These are phyloP conservation scores for Scleroderma bovista DNA, from an alignment of 768 basidiomycete species.

Conservation along the genomic window DNA sequence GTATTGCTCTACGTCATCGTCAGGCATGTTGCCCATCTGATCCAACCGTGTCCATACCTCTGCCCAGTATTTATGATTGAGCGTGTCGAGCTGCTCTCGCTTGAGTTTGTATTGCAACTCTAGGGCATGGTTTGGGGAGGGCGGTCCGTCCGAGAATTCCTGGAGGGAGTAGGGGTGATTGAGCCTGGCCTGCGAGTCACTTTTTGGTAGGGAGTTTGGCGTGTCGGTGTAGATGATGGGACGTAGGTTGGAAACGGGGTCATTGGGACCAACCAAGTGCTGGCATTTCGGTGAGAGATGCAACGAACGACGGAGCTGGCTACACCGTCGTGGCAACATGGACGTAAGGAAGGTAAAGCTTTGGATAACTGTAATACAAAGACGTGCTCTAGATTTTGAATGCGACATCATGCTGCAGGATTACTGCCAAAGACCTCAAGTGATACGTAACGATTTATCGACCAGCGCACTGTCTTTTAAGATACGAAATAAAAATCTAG, in stretches of 20 bases:
- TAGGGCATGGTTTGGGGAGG: conserved; percentile 33
- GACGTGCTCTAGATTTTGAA: neutral
- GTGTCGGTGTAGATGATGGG: conserved; percentile 71
- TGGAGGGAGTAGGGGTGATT: conserved; percentile 73
- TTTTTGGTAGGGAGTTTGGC: conserved; percentile 27
- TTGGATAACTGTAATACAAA: neutral
- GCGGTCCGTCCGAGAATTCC: conserved; percentile 48
- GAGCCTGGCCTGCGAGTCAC: conserved; percentile 25
- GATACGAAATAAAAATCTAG: conserved; percentile 10
- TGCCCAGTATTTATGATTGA: conserved; percentile 77
- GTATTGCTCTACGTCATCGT: conserved; percentile 57
- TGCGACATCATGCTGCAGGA: neutral
- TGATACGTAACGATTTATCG: too few species aligned
- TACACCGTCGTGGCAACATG: neutral
- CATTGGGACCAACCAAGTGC: conserved; percentile 61
- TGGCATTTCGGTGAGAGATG: conserved; percentile 22
- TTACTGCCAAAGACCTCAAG: too few species aligned
- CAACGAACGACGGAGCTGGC: conserved; percentile 9
- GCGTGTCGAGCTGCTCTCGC: conserved; percentile 65
- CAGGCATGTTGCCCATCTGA: neutral
- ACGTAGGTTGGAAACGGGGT: conserved; percentile 75
- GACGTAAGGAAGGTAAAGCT: neutral
- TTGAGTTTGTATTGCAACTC: conserved; percentile 69
- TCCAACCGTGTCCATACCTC: conserved; percentile 47
- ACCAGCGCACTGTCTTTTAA: neutral